A percentile compares a stretch with the other conserved stretches of the same genome.
Conservation (phyloP, 305 asterid genomes). For the Stenogyne calaminthoides region DNA sequence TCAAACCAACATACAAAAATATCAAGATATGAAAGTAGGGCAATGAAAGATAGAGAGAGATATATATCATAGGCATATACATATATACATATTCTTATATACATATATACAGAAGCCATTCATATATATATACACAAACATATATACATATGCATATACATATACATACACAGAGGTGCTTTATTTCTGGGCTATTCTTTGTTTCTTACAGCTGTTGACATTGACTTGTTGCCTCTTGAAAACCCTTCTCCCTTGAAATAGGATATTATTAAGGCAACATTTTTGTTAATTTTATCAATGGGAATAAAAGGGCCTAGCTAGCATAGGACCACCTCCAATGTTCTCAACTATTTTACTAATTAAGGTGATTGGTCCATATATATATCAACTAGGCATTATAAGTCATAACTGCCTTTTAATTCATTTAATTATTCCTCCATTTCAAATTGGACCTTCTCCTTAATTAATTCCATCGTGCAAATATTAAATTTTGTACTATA, state of each 20-base stretch:
- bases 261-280: slow-evolving; percentile 1
- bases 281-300: slow-evolving; percentile 11
- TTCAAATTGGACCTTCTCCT: not conserved
- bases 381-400: slow-evolving; percentile 2
- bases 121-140: slow-evolving; percentile 18
- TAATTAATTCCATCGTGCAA: not conserved
- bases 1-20: slow-evolving; percentile 44
- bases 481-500: too few relatives aligned
- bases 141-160: too few relatives aligned
- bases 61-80: not conserved
- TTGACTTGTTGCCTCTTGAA: slow-evolving; percentile 39
- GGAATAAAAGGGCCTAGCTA: slow-evolving; percentile 18
- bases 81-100: too few relatives aligned
- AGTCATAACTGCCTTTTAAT: slow-evolving; percentile 3
- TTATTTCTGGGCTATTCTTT: slow-evolving; percentile 7
- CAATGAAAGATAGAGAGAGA: not conserved
- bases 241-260: slow-evolving; percentile 26
- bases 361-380: slow-evolving; percentile 30
- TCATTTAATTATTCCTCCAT: not conserved
- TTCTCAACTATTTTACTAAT: slow-evolving; percentile 23
- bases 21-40: slow-evolving; percentile 9
- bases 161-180: too few relatives aligned
- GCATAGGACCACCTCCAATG: slow-evolving; percentile 41
- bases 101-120: slow-evolving; percentile 20
- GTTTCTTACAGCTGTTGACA: slow-evolving; percentile 45